Evolutionary conservation across 2,329 filamentous ascomycete species (phyloP).

Genomic region (Ceratocystis harringtonii): DNA sequence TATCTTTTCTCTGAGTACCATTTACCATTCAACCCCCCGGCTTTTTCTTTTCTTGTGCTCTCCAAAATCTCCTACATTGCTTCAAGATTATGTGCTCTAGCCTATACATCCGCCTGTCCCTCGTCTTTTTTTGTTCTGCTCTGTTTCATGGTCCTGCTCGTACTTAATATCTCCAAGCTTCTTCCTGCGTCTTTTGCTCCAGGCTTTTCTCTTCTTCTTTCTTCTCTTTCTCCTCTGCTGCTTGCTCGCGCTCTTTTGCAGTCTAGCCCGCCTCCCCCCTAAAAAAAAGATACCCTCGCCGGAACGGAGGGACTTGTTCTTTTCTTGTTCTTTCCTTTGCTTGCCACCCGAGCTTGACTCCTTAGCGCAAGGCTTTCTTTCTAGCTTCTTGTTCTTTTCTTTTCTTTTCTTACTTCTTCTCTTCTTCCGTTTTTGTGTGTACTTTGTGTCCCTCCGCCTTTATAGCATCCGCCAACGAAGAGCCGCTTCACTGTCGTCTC

Average conservation of each 20-base stretch:
- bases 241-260: constrained; percentile 8
- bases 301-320: constrained; percentile 5
- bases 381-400: constrained; percentile 12
- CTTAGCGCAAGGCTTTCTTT: background rate
- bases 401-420: background rate
- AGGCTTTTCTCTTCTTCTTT: constrained; percentile 6
- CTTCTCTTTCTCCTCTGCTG: constrained; percentile 9
- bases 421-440: background rate
- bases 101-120: background rate
- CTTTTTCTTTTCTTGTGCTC: background rate
- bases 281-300: background rate
- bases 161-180: background rate
- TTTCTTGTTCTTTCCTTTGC: constrained; percentile 8
- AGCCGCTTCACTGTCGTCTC: background rate
- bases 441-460: background rate
- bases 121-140: background rate
- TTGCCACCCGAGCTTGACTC: background rate
- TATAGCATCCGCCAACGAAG: background rate
- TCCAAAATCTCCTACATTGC: background rate
- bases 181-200: background rate
- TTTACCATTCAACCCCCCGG: background rate
- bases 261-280: constrained; percentile 5
- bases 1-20: background rate
- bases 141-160: background rate
- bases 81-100: constrained; percentile 4